Conservation (phyloP, 1,139 yeast species). For the Geotrichum citri-aurantii region DNA sequence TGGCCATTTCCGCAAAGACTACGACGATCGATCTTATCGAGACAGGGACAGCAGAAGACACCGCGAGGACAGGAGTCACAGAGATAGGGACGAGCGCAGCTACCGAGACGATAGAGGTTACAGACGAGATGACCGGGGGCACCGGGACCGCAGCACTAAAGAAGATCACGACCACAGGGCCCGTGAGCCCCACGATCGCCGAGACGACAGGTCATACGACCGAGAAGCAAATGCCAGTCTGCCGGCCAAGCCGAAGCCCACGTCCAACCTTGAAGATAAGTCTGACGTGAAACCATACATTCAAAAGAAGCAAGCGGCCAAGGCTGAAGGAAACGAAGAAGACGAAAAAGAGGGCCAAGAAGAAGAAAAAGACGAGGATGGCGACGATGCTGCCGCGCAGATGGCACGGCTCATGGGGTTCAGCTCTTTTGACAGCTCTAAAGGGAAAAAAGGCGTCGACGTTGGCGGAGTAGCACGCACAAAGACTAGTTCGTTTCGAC, state of each 20-base stretch:
- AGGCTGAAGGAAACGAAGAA: constrained; percentile 24
- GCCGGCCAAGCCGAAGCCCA: neutral
- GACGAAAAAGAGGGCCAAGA: constrained; percentile 30
- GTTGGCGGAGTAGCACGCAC: constrained; percentile 45
- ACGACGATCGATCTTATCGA: neutral
- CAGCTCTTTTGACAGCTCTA: constrained; percentile 53
- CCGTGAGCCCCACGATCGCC: neutral
- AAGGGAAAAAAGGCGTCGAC: constrained; percentile 47
- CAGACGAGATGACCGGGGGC: constrained; percentile 5
- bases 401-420: constrained; percentile 57
- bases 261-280: neutral
- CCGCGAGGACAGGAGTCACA: neutral
- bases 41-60: constrained; percentile 8
- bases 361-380: constrained; percentile 20
- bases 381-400: constrained; percentile 28
- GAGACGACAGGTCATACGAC: neutral
- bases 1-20: neutral
- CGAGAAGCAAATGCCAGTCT: neutral
- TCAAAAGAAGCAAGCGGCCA: constrained; percentile 23
- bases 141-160: neutral
- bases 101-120: neutral
- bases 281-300: constrained; percentile 21
- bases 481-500: constrained; percentile 47
- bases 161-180: neutral
- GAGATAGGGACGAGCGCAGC: neutral